phyloP scores from a whole-genome alignment of 192 early-diverging fungal species.

The Endogone sp. region DNA sequence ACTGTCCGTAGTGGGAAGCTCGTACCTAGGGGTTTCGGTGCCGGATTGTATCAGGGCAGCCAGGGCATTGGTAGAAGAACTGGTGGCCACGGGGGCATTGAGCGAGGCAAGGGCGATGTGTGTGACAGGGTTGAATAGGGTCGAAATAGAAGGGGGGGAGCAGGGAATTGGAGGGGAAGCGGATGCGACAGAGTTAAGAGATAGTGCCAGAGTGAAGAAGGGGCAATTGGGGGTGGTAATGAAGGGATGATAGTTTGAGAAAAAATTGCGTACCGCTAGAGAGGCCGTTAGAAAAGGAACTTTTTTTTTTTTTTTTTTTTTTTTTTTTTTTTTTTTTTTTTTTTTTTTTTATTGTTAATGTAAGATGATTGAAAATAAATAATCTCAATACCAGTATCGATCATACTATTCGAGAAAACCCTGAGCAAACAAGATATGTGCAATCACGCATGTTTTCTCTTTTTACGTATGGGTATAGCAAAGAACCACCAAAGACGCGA shows the following conservation, averaged over 20 bases:
- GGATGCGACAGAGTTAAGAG: background rate
- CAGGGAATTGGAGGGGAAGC: background rate
- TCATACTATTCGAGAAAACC: too few species aligned
- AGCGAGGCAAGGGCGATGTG: constrained; percentile 10
- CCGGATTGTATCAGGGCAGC: constrained; percentile 77
- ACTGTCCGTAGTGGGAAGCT: constrained; percentile 74
- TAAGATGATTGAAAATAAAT: too few species aligned
- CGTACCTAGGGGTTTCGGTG: constrained; percentile 81
- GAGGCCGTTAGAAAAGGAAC: too few species aligned
- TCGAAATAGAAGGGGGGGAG: background rate
- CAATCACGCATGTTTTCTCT: too few species aligned
- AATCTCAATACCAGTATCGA: too few species aligned
- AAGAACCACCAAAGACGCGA: too few species aligned
- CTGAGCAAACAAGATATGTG: too few species aligned
- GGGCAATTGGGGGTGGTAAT: constrained; percentile 12
- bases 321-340: too few species aligned
- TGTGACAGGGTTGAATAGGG: constrained; percentile 30
- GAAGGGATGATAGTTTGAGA: constrained; percentile 9
- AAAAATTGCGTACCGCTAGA: too few species aligned
- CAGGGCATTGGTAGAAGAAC: constrained; percentile 51
- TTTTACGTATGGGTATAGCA: too few species aligned
- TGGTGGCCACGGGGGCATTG: constrained; percentile 40
- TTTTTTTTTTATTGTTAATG: too few species aligned
- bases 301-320: too few species aligned
- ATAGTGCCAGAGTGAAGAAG: constrained; percentile 10